Evolutionary conservation across 768 basidiomycete genomes (phyloP).

Genomic region (Xerocomus brunneocitrinus): DNA sequence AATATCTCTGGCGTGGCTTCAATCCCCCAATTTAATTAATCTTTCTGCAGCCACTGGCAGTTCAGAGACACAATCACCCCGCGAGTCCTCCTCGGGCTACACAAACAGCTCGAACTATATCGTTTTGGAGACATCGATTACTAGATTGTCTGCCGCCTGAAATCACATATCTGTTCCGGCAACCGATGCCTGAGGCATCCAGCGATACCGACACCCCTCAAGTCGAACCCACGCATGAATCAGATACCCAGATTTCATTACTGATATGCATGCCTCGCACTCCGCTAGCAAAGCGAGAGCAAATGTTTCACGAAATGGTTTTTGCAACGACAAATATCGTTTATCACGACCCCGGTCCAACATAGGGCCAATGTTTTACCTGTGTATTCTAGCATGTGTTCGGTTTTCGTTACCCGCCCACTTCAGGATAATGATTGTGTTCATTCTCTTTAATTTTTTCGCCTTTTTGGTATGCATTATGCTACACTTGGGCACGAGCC

Average conservation of each 20-base stretch:
- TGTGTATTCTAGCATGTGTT: constrained; percentile 9
- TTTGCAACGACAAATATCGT: constrained; percentile 23
- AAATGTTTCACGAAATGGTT: constrained; percentile 18
- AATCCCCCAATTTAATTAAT: not conserved
- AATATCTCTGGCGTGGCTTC: constrained; percentile 17
- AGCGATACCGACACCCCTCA: not conserved
- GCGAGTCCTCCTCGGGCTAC: not conserved
- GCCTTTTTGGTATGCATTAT: not conserved
- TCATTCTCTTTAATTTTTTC: not conserved
- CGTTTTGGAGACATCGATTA: constrained; percentile 23
- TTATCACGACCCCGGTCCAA: constrained; percentile 11
- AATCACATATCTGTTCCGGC: constrained; percentile 26
- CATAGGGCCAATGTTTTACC: constrained; percentile 7
- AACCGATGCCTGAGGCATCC: constrained; percentile 8
- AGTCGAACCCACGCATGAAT: constrained; percentile 11
- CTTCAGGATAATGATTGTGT: constrained; percentile 4
- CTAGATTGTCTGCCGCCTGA: constrained; percentile 19
- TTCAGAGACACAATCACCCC: constrained; percentile 1
- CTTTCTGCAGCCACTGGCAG: constrained; percentile 24
- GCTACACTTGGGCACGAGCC: not conserved
- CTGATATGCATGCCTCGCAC: constrained; percentile 28
- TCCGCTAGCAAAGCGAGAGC: constrained; percentile 1
- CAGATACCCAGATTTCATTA: constrained; percentile 25
- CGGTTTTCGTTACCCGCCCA: constrained; percentile 3
- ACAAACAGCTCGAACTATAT: constrained; percentile 4